These are phyloP conservation scores for Mixia osmundae DNA, from an alignment of 1,284 basidiomycete genomes.

Conservation along the genomic window DNA sequence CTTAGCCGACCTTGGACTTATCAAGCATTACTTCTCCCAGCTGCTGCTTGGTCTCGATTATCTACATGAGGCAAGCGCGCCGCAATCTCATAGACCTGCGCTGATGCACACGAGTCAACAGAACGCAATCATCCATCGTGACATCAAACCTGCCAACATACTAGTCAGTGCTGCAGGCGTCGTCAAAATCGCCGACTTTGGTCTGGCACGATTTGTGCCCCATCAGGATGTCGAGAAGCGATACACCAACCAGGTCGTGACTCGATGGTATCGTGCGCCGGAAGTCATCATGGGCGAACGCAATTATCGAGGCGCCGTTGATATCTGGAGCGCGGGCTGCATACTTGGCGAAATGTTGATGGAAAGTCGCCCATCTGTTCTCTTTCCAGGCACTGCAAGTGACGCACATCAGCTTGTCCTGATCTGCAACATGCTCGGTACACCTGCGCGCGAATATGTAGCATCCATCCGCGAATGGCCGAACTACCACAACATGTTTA, in stretches of 20 bases:
- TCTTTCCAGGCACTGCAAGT: conserved; percentile 62
- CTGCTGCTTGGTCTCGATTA: conserved; percentile 83
- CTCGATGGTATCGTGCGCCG: conserved; percentile 91
- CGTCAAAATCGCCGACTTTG: conserved; percentile 85
- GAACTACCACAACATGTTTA: no score
- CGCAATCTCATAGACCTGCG: not conserved
- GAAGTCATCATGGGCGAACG: conserved; percentile 74
- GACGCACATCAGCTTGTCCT: conserved; percentile 77
- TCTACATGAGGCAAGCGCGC: conserved; percentile 51
- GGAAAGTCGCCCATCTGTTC: conserved; percentile 56
- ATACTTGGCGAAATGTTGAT: conserved; percentile 91
- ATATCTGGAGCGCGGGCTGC: conserved; percentile 92
- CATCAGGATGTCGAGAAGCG: conserved; percentile 13
- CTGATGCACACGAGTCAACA: not conserved
- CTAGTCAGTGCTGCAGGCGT: conserved; percentile 69
- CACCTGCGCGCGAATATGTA: conserved; percentile 59
- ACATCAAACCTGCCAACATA: conserved; percentile 96
- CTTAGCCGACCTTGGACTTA: no score
- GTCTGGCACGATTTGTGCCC: conserved; percentile 66
- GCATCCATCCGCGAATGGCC: no score
- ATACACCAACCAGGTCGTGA: conserved; percentile 95
- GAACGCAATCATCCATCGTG: conserved; percentile 45
- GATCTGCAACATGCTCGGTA: conserved; percentile 73
- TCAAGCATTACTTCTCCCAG: conserved; percentile 92
- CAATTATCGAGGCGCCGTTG: conserved; percentile 74